Evolutionary conservation across 345 rosid genomes (phyloP).

Genomic region (Arabidopsis suecica): DNA sequence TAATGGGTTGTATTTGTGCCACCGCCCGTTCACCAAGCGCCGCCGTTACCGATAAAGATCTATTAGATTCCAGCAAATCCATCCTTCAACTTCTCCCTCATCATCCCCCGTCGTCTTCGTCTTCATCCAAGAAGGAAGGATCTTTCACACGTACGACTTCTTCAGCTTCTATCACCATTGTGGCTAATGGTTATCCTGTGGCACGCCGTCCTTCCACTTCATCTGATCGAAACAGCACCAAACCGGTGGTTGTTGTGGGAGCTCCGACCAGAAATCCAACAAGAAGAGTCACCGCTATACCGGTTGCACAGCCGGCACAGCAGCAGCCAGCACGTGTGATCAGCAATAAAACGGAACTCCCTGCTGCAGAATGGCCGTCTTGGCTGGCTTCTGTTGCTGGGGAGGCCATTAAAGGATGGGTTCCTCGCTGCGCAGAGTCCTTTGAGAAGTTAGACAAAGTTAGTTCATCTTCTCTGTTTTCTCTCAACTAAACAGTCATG

Average conservation of each 20-base stretch:
- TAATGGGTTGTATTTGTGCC: conserved; percentile 49
- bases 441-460: conserved; percentile 47
- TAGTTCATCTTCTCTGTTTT: background rate
- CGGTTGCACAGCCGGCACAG: conserved; percentile 26
- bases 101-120: conserved; percentile 18
- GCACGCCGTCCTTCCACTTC: conserved; percentile 42
- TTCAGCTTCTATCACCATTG: conserved; percentile 41
- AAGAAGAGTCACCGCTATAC: conserved; percentile 33
- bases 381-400: conserved; percentile 48
- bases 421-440: conserved; percentile 45
- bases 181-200: conserved; percentile 33
- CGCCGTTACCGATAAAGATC: conserved; percentile 31
- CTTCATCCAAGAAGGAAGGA: conserved; percentile 37
- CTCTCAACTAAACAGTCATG: background rate
- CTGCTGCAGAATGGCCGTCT: conserved; percentile 42
- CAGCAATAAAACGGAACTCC: conserved; percentile 10
- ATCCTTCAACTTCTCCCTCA: conserved; percentile 38
- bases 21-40: conserved; percentile 46
- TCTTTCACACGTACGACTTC: conserved; percentile 30
- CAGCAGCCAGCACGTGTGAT: conserved; percentile 19
- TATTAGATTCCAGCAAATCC: conserved; percentile 44
- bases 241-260: conserved; percentile 28
- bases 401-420: conserved; percentile 49
- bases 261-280: conserved; percentile 34
- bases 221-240: conserved; percentile 30